Base-by-base conservation (phyloP, 2,329 filamentous ascomycete genomes). In the Paraphaeosphaeria minitans region DNA sequence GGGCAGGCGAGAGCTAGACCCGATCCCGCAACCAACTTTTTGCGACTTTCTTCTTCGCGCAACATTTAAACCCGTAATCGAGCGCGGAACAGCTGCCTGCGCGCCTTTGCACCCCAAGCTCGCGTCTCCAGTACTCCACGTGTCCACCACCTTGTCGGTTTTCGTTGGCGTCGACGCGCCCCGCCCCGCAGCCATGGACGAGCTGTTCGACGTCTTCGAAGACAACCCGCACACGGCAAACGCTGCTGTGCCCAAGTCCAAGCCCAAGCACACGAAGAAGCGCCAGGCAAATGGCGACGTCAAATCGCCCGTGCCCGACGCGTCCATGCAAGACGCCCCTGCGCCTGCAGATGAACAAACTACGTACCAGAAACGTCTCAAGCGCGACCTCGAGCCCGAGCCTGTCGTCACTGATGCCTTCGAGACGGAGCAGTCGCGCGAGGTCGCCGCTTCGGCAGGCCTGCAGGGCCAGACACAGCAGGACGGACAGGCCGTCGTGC, bases 351-450 rank as follows among this genome's bases (percentile, higher is more conserved):
- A 53, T 22, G 50, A 35, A 22, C 22, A 53, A 73, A 22, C 64
- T 68, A 56, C 65, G 63, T 19, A 72, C 75, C 61, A 72, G 74
- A 92, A 92, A 77, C 87, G 89, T 66, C 82, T 87, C 72, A 85
- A 88, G 66, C 82, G 80, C 66, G 83, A 88, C 62, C 80, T 83
- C 55, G 90, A 89, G 69, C 86, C 86, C 10, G 89, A 89, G 61
- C 92, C 94, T 5, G 89, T 98, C 48, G 86, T 98, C 68, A 93
- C 94, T 21, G 95, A 99, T 80, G 88, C 89, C 13, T 99, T 99
- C 77, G 89, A 98, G 80, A 98, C 95, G 13, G 93, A 95, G 73
- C 89, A 97, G 79, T 96, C 93, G 63, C 86, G 94, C 82, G 92
- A 98, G 78, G 85, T 99, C 41, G 92, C 90, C 22, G 90, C 89